Percentiles rank a stretch among this genome's conserved stretches.
phyloP scores from a whole-genome alignment of 257 asterid genomes.

The Plectranthus barbatus region DNA sequence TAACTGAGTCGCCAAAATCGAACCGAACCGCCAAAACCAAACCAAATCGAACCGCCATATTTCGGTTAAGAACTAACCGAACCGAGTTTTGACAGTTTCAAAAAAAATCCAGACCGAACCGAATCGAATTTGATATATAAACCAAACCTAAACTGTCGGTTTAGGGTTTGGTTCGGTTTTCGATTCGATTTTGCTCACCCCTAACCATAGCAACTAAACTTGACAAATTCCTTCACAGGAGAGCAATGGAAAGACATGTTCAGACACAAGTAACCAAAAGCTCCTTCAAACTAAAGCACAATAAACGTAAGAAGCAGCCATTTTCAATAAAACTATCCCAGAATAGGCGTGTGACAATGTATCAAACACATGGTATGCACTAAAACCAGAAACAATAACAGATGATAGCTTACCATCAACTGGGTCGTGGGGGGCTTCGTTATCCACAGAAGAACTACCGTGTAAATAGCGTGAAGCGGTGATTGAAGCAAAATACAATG shows the following conservation, averaged over 20 bases:
- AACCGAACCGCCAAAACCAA: too few species aligned
- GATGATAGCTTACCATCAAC: constrained; percentile 14
- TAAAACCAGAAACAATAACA: not conserved
- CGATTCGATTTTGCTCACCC: too few species aligned
- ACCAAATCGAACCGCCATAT: too few species aligned
- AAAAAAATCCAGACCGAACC: too few species aligned
- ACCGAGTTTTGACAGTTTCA: too few species aligned
- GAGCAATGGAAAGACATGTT: not conserved
- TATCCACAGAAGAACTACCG: constrained; percentile 16
- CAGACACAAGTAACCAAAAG: not conserved
- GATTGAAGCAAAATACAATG: constrained; percentile 15
- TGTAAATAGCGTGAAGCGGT: constrained; percentile 23
- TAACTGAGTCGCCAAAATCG: too few species aligned
- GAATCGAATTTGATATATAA: too few species aligned
- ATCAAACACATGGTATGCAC: constrained; percentile 43
- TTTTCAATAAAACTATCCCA: not conserved
- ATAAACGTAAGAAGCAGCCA: not conserved
- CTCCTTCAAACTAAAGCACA: not conserved
- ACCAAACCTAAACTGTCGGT: too few species aligned
- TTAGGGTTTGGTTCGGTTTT: too few species aligned
- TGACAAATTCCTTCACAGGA: not conserved
- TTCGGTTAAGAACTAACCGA: too few species aligned
- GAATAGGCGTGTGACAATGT: constrained; percentile 17
- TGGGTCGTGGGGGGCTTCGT: constrained; percentile 3
- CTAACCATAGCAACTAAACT: not conserved